Evolutionary conservation across 163 green algal species (phyloP).

Genomic region (Scenedesmus sp.): DNA sequence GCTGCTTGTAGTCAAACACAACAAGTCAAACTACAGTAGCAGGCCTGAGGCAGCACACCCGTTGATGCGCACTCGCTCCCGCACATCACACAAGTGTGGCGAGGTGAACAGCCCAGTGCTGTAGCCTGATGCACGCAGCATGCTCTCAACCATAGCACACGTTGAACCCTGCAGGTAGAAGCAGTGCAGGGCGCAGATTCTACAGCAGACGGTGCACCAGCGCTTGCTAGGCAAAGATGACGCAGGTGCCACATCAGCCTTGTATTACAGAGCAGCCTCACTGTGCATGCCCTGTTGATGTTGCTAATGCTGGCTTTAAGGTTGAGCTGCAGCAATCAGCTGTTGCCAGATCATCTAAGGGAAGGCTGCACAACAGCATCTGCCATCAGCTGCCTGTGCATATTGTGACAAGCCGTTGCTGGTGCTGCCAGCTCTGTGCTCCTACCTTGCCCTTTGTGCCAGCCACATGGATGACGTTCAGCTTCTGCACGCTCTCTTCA

Average conservation of each 20-base stretch:
- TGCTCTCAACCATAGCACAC: conserved; percentile 92
- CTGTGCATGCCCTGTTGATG: no score
- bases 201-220: background rate
- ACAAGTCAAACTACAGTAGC: background rate
- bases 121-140: conserved; percentile 87
- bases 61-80: conserved; percentile 94
- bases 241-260: no score
- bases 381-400: background rate
- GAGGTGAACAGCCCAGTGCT: conserved; percentile 96
- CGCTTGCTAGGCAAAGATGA: background rate
- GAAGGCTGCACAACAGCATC: no score
- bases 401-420: background rate
- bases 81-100: conserved; percentile 93
- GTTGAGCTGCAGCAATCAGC: no score
- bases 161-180: conserved; percentile 83
- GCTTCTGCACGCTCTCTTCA: conserved; percentile 58
- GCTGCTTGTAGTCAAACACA: no score
- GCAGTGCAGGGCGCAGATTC: background rate
- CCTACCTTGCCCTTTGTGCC: conserved; percentile 91
- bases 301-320: no score
- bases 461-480: conserved; percentile 91
- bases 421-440: background rate
- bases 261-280: no score
- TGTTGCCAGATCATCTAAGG: no score
- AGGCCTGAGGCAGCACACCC: conserved; percentile 61